Conservation (phyloP, 192 early-diverging fungal genomes). For the Pilaira anomala region DNA sequence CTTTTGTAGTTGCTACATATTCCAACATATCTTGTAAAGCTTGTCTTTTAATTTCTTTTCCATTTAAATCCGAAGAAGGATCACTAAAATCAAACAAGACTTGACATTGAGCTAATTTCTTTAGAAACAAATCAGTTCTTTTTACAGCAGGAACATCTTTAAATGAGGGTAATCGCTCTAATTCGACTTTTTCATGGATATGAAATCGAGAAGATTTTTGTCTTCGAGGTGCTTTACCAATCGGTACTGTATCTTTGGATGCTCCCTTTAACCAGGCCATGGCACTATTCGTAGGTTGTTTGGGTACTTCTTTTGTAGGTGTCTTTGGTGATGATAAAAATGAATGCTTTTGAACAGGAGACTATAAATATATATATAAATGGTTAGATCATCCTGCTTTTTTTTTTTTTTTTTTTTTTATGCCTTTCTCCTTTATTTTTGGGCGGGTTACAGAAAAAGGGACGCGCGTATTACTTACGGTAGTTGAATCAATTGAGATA, state of each 20-base stretch:
- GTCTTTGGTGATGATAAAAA: background rate
- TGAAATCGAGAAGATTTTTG: slow-evolving; percentile 87
- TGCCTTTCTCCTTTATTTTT: too few relatives aligned
- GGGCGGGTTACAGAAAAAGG: background rate
- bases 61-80: slow-evolving; percentile 78
- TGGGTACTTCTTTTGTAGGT: background rate
- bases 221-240: slow-evolving; percentile 76
- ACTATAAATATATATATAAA: background rate
- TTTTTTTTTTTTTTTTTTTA: too few relatives aligned
- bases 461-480: too few relatives aligned
- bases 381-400: too few relatives aligned
- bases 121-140: slow-evolving; percentile 83
- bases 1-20: slow-evolving; percentile 86
- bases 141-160: slow-evolving; percentile 80
- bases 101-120: slow-evolving; percentile 89
- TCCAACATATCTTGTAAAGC: slow-evolving; percentile 90
- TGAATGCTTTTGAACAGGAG: background rate
- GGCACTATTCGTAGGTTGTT: slow-evolving; percentile 10
- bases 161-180: slow-evolving; percentile 71
- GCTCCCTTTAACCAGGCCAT: slow-evolving; percentile 49
- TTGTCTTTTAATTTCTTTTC: slow-evolving; percentile 95
- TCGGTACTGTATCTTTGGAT: slow-evolving; percentile 69
- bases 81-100: slow-evolving; percentile 97
- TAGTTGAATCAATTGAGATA: too few relatives aligned
- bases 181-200: slow-evolving; percentile 66